Conservation (phyloP, 176 grass and related monocot genomes). For the Cenchrus purpureus region DNA sequence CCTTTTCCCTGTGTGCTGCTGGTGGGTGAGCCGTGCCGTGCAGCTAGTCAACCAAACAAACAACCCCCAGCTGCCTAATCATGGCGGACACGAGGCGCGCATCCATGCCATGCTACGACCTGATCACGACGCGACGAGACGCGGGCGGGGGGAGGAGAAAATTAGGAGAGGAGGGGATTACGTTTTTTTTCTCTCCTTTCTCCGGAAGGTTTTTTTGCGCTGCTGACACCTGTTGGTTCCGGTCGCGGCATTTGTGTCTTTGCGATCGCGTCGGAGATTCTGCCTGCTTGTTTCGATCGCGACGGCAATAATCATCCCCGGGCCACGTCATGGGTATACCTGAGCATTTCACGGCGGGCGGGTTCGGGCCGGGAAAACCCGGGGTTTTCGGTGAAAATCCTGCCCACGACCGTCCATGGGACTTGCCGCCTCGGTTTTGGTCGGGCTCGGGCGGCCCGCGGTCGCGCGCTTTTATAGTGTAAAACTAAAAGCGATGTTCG, state of each 20-base stretch:
- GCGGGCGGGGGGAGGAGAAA: too few relatives aligned
- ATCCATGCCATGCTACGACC: slow-evolving; percentile 7
- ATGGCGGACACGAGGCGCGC: slow-evolving; percentile 41
- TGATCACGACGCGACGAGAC: background rate
- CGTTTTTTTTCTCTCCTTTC: background rate
- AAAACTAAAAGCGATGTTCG: too few relatives aligned
- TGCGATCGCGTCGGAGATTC: slow-evolving; percentile 50
- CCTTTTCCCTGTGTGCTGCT: background rate
- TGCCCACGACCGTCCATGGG: too few relatives aligned
- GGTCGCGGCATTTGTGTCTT: background rate
- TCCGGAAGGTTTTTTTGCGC: background rate
- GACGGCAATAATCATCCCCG: slow-evolving; percentile 34
- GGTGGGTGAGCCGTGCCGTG: slow-evolving; percentile 39
- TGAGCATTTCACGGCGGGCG: too few relatives aligned
- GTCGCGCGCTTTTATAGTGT: too few relatives aligned
- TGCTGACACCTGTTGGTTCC: slow-evolving; percentile 38
- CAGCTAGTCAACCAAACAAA: slow-evolving; percentile 44
- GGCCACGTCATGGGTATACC: slow-evolving; percentile 47
- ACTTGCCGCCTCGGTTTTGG: too few relatives aligned
- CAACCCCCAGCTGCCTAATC: slow-evolving; percentile 9
- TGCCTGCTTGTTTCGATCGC: slow-evolving; percentile 21
- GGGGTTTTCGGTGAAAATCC: too few relatives aligned
- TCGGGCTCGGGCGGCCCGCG: too few relatives aligned
- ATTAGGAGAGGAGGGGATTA: background rate
- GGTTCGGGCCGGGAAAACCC: too few relatives aligned